Conservation (phyloP, 2,329 filamentous ascomycete genomes). For the Drechslerella coelobrocha region DNA sequence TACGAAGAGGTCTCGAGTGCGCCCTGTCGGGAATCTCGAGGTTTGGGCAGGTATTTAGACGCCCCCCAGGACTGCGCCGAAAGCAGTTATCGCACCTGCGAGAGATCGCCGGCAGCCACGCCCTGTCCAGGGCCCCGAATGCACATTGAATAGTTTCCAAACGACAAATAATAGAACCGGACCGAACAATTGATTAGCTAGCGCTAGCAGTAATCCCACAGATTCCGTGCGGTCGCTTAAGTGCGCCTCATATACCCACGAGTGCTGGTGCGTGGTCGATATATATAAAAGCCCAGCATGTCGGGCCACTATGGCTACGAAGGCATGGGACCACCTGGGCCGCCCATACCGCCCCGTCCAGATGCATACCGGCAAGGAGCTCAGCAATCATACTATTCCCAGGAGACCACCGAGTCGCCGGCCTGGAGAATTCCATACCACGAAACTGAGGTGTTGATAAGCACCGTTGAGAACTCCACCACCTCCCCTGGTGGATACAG, state of each 20-base stretch:
- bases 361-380: constrained; percentile 33
- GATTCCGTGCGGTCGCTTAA: constrained; percentile 25
- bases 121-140: background rate
- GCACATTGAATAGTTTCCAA: constrained; percentile 1
- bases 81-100: constrained; percentile 12
- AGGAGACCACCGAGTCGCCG: constrained; percentile 37
- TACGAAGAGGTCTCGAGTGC: constrained; percentile 27
- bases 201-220: constrained; percentile 37
- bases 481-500: constrained; percentile 15
- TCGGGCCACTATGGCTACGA: constrained; percentile 30
- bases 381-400: constrained; percentile 29
- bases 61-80: constrained; percentile 40
- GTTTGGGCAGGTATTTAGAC: constrained; percentile 18
- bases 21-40: constrained; percentile 6
- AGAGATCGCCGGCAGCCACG: background rate
- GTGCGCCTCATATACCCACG: constrained; percentile 17
- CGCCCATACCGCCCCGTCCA: constrained; percentile 31
- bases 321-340: constrained; percentile 24
- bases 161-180: constrained; percentile 25
- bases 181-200: constrained; percentile 15
- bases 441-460: constrained; percentile 49
- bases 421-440: constrained; percentile 46
- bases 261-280: constrained; percentile 9
- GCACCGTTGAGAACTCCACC: constrained; percentile 23
- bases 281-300: constrained; percentile 42